Evolutionary conservation across 2,329 filamentous ascomycete species (phyloP).

Genomic region (Coniosporium tulheliwenetii): DNA sequence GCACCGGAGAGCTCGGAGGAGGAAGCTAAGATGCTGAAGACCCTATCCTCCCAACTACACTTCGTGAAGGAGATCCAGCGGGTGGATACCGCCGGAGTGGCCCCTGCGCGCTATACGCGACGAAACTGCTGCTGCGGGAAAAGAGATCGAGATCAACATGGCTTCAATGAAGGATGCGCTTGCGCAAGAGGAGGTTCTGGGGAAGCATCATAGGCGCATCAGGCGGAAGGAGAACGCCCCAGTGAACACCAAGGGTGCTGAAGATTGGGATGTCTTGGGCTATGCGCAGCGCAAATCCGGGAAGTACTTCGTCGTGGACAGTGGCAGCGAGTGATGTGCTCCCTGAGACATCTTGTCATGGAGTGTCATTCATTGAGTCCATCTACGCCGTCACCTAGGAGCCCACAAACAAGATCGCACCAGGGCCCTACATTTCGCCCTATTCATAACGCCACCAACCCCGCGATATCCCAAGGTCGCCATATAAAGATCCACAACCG

Average conservation of each 20-base stretch:
- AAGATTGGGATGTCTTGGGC: slow-evolving; percentile 56
- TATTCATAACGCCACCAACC: too few species aligned
- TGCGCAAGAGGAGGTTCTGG: slow-evolving; percentile 43
- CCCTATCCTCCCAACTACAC: slow-evolving; percentile 66
- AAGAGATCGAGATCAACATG: slow-evolving; percentile 44
- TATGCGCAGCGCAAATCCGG: slow-evolving; percentile 51
- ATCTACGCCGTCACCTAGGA: too few species aligned
- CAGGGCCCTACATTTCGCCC: too few species aligned
- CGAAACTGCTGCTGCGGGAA: slow-evolving; percentile 44
- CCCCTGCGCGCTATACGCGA: slow-evolving; percentile 71
- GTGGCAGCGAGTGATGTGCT: slow-evolving; percentile 22
- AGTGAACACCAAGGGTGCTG: slow-evolving; percentile 25
- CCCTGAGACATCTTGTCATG: too few species aligned
- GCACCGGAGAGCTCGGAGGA: slow-evolving; percentile 46
- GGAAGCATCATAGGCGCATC: slow-evolving; percentile 35
- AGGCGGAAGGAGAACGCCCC: slow-evolving; percentile 26
- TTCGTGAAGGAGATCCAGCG: slow-evolving; percentile 80
- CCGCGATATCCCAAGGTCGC: too few species aligned
- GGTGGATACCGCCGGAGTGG: slow-evolving; percentile 57
- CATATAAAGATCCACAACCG: too few species aligned
- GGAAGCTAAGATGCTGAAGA: slow-evolving; percentile 55
- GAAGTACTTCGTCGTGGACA: slow-evolving; percentile 64
- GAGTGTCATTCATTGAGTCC: too few species aligned
- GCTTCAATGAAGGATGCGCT: slow-evolving; percentile 41
- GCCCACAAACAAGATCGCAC: too few species aligned